Evolutionary conservation across 441 rosid species (phyloP), one percentile per base, ranked within the genome.

Genomic region (Aleurites moluccanus): DNA sequence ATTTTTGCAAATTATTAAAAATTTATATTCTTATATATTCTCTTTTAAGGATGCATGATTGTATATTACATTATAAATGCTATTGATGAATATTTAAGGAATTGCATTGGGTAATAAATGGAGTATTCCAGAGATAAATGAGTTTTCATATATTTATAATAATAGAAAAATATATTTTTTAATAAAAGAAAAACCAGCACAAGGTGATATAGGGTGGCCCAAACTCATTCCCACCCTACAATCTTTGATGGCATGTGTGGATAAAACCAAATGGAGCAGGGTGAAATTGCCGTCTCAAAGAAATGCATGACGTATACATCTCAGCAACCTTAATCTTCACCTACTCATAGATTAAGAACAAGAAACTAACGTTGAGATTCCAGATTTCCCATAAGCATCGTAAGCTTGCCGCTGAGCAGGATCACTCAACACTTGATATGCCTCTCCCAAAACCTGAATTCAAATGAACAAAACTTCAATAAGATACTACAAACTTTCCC

Each of bases 351-450:
- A 81, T 53, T 40, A 84, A 82, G 76, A 79, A 73, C n/a, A 79
- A 80, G 81, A 83, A 80, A 90, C 92, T 86, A 73, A 93, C 98
- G 91, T 86, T 78, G 99, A 95, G 79, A 95, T 90, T 80, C 99
- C 99, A 45, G 99, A 83, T 84, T 95, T 95, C 60, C 99, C 99
- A 78, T 83, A 66, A 57, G 85, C 86, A 90, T 95, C 97, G 75
- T 95, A 95, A 75, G 99, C 97, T 86, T 93, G 95, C 14, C 98
- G 90, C 82, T 93, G 99, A 64, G 83, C 66, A 63, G 95, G 88
- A 87, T 95, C 97, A 80, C 98, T 93, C 78, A 95, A 73, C 52
- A 95, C 99, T 85, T 95, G 99, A 85, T 95, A 93, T 47, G 97
- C 99, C 83, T 95, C 99, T 79, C 99, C 97, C 81, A 95, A 81